Evolutionary conservation across 1,284 basidiomycete genomes (phyloP).

Genomic region (Microbotryomycetes sp.): DNA sequence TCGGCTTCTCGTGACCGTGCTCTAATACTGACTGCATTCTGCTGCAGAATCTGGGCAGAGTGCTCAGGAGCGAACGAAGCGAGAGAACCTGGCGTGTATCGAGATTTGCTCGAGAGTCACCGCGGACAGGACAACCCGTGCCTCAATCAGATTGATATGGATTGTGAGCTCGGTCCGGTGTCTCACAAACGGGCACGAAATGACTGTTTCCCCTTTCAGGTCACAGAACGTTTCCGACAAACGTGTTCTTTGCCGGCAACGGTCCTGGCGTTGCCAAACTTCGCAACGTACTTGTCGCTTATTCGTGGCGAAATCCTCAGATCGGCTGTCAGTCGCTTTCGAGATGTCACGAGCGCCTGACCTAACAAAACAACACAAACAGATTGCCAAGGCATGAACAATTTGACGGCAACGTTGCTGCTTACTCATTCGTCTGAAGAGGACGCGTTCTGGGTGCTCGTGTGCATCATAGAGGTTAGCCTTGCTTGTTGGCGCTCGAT

Average conservation of each 20-base stretch:
- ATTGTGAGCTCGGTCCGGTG: conserved; percentile 52
- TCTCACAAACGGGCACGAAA: conserved; percentile 15
- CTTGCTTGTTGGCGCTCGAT: conserved; percentile 55
- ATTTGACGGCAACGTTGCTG: conserved; percentile 84
- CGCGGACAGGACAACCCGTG: conserved; percentile 53
- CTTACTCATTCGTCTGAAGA: conserved; percentile 89
- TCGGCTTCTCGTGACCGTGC: background rate
- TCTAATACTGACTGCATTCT: conserved; percentile 42
- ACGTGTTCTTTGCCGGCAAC: conserved; percentile 93
- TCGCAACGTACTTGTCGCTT: conserved; percentile 78
- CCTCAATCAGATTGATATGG: conserved; percentile 82
- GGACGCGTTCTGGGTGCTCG: conserved; percentile 93
- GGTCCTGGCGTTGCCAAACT: conserved; percentile 89
- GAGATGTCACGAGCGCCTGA: background rate
- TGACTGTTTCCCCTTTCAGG: conserved; percentile 20
- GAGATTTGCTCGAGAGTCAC: conserved; percentile 63
- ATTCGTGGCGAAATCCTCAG: conserved; percentile 59
- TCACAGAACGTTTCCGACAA: conserved; percentile 79
- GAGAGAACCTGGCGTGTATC: conserved; percentile 83
- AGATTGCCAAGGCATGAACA: conserved; percentile 83
- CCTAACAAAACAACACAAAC: too few relatives aligned
- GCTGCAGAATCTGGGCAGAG: conserved; percentile 60
- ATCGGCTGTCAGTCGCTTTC: conserved; percentile 38
- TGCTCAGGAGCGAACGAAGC: conserved; percentile 86
- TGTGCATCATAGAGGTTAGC: conserved; percentile 77